Percentiles rank a stretch among this genome's conserved stretches.
phyloP scores from a whole-genome alignment of 2,329 filamentous ascomycete genomes.

The Neopestalotiopsis clavispora region DNA sequence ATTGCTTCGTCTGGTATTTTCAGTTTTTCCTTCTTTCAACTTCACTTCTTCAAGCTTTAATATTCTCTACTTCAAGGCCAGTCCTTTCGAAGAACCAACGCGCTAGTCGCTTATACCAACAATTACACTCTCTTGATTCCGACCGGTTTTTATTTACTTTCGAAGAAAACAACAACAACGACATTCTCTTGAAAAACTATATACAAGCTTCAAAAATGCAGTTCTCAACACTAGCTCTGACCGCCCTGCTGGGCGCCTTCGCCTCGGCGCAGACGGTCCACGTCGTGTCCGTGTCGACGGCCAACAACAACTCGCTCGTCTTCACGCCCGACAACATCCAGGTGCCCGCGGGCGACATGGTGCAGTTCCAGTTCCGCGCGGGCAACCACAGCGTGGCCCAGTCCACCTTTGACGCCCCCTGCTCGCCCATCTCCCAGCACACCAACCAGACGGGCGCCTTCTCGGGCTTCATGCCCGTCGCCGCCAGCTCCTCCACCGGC shows the following conservation, averaged over 20 bases:
- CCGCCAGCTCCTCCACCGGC: conserved; percentile 52
- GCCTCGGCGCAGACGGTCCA: conserved; percentile 53
- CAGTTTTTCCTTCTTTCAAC: conserved; percentile 28
- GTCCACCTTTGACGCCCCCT: conserved; percentile 75
- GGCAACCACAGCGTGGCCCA: conserved; percentile 82
- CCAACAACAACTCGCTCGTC: conserved; percentile 55
- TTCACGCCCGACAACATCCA: conserved; percentile 71
- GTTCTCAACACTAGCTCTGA: conserved; percentile 50
- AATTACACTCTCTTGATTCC: conserved; percentile 17
- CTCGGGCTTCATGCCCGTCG: conserved; percentile 69
- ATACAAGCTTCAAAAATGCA: conserved; percentile 51
- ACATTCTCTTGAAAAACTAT: conserved; percentile 18
- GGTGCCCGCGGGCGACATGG: conserved; percentile 65
- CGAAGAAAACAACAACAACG: conserved; percentile 6
- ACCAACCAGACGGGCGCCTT: conserved; percentile 64
- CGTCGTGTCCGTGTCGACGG: conserved; percentile 67
- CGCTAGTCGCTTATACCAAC: conserved; percentile 48
- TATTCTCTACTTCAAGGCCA: conserved; percentile 47
- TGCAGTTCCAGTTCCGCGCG: conserved; percentile 70
- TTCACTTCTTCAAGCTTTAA: conserved; percentile 28
- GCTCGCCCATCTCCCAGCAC: conserved; percentile 62
- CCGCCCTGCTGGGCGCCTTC: conserved; percentile 50
- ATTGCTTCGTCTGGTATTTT: conserved; percentile 27
- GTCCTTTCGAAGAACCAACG: conserved; percentile 46
- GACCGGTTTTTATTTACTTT: conserved; percentile 2